These are phyloP conservation scores for Penicillium sp. DNA, from an alignment of 2,329 filamentous ascomycete species.

Conservation along the genomic window DNA sequence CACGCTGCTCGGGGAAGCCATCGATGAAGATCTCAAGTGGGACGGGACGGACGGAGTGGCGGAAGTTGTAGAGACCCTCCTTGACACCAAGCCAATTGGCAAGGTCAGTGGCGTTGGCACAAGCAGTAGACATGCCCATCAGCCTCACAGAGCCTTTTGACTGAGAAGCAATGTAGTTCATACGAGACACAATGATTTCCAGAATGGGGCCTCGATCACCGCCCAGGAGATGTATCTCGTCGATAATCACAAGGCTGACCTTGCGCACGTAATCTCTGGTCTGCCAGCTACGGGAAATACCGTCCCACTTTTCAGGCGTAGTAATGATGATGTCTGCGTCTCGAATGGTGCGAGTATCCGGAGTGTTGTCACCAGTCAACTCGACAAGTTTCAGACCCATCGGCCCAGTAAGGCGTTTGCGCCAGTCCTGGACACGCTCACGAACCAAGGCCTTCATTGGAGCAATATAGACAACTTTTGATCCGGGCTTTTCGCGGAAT, in stretches of 20 bases:
- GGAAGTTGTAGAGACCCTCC: conserved; percentile 93
- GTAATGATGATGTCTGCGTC: conserved; percentile 98
- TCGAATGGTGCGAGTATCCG: conserved; percentile 91
- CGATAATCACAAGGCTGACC: conserved; percentile 95
- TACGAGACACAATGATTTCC: conserved; percentile 88
- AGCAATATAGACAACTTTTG: conserved; percentile 97
- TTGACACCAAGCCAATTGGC: conserved; percentile 98
- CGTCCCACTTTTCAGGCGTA: conserved; percentile 99
- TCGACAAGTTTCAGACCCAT: conserved; percentile 91
- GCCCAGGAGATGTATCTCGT: conserved; percentile 96
- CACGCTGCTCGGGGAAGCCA: conserved; percentile 90
- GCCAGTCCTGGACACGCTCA: conserved; percentile 95
- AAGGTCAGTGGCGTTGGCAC: conserved; percentile 90
- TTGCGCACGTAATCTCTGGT: conserved; percentile 94
- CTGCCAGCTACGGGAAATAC: conserved; percentile 98
- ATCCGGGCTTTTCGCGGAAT: conserved; percentile 88
- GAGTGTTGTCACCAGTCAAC: conserved; percentile 96
- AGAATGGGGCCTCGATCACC: conserved; percentile 96
- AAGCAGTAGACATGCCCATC: conserved; percentile 98
- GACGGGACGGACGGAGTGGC: conserved; percentile 93
- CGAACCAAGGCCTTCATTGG: conserved; percentile 99
- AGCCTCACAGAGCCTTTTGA: conserved; percentile 86
- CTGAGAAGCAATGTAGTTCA: conserved; percentile 98
- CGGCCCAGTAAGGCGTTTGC: conserved; percentile 73
- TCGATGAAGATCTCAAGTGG: conserved; percentile 96